phyloP scores from a whole-genome alignment of 257 asterid genomes.

The Marsdenia floribunda region DNA sequence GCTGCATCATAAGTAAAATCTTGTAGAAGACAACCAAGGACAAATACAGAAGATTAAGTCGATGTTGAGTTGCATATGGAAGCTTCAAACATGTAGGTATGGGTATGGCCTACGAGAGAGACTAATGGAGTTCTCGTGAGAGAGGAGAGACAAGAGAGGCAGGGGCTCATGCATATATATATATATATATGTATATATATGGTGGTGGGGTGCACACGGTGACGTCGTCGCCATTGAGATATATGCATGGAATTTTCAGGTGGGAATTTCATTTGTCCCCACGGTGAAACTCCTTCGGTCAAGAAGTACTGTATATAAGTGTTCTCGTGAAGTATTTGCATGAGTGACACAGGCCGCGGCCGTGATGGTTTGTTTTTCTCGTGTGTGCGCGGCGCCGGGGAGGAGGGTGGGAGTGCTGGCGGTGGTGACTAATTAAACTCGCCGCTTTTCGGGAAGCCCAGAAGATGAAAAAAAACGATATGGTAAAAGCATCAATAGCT shows the following conservation, averaged over 20 bases:
- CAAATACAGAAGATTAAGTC: neutral
- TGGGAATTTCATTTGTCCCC: neutral
- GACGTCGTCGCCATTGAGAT: constrained; percentile 1
- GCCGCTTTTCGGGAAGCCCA: too few species aligned
- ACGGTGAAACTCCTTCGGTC: too few species aligned
- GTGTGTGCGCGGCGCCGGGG: too few species aligned
- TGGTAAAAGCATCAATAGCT: too few species aligned
- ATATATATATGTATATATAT: too few species aligned
- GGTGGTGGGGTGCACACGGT: neutral
- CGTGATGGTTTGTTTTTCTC: too few species aligned
- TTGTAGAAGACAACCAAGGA: neutral
- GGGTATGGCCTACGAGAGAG: neutral
- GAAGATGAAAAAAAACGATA: too few species aligned
- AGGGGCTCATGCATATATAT: neutral
- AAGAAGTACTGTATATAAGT: too few species aligned
- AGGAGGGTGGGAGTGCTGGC: too few species aligned
- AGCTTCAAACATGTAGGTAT: neutral
- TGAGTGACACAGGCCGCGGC: neutral
- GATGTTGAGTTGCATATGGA: neutral
- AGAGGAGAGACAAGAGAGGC: neutral
- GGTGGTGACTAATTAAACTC: too few species aligned
- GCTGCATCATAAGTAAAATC: too few species aligned
- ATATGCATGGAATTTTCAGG: neutral
- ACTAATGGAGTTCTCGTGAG: neutral
- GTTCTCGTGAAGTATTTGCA: constrained; percentile 6